Percentiles rank a stretch among this genome's conserved stretches.
These are phyloP conservation scores for Marasmius sp. DNA, from an alignment of 1,284 basidiomycete species.

Conservation along the genomic window DNA sequence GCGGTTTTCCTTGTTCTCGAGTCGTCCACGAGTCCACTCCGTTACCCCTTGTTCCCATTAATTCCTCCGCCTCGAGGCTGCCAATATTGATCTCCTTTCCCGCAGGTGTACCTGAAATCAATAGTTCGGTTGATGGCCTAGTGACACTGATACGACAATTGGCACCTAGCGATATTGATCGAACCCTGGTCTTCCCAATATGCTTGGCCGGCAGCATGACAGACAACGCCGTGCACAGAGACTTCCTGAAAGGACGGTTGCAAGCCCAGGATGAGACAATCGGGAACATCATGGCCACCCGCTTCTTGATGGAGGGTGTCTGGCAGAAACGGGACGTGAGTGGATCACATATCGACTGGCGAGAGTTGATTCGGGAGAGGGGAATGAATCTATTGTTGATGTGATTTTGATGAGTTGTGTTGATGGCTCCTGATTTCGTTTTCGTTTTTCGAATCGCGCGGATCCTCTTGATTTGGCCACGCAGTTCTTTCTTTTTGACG, in stretches of 20 bases:
- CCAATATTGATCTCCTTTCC: conserved; percentile 17
- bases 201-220: conserved; percentile 71
- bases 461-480: no score
- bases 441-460: no score
- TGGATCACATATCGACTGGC: conserved; percentile 59
- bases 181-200: conserved; percentile 68
- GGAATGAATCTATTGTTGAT: conserved; percentile 55
- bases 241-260: conserved; percentile 60
- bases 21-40: no score
- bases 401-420: conserved; percentile 26
- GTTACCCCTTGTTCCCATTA: no score
- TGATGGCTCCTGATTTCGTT: no score
- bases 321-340: conserved; percentile 64
- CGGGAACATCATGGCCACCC: conserved; percentile 62
- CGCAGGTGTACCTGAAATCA: conserved; percentile 73
- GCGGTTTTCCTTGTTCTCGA: no score
- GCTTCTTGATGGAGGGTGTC: conserved; percentile 61
- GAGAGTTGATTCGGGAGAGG: conserved; percentile 55
- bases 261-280: conserved; percentile 55
- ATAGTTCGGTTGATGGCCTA: conserved; percentile 51
- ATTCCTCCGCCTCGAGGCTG: conserved; percentile 2
- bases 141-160: conserved; percentile 53
- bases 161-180: conserved; percentile 58
- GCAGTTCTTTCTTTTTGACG: no score
- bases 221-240: conserved; percentile 58